A percentile compares a stretch with the other conserved stretches of the same genome.
These are phyloP conservation scores for Backusella sp. DNA, from an alignment of 192 early-diverging fungal species.

Conservation along the genomic window DNA sequence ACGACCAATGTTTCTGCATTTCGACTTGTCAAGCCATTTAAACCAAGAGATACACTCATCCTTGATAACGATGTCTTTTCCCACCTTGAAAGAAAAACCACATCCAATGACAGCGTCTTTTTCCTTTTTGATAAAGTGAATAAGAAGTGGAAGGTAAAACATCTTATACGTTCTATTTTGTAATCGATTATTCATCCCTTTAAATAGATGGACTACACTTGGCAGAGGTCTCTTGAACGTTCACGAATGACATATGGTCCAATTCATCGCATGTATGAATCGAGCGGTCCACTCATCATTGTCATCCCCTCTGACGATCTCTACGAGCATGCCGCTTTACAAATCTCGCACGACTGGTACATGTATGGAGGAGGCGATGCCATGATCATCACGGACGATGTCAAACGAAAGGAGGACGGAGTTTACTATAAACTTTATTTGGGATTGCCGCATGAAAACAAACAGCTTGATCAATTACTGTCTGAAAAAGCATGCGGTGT, in stretches of 20 bases:
- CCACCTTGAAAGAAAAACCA: not conserved
- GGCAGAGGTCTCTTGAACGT: too few species aligned
- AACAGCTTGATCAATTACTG: constrained; percentile 6
- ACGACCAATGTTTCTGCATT: constrained; percentile 14
- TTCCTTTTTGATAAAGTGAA: not conserved
- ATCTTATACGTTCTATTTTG: too few species aligned
- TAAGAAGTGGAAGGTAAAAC: not conserved
- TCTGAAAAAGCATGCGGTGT: not conserved
- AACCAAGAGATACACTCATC: not conserved
- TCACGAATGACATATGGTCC: constrained; percentile 50
- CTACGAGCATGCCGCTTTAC: constrained; percentile 45
- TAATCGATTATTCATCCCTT: too few species aligned
- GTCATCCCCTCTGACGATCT: constrained; percentile 35
- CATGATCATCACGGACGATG: constrained; percentile 52
- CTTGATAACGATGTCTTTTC: constrained; percentile 3
- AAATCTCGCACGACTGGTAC: constrained; percentile 65
- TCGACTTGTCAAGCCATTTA: not conserved
- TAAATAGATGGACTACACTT: too few species aligned
- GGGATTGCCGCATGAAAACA: constrained; percentile 11
- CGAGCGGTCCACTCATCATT: constrained; percentile 48
- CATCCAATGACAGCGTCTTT: not conserved
- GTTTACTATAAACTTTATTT: not conserved
- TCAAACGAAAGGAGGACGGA: constrained; percentile 38
- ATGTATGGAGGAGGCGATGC: constrained; percentile 62
- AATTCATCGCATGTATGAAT: constrained; percentile 40